Base-by-base conservation (phyloP, 768 basidiomycete species). In the Boletus insuetus region DNA sequence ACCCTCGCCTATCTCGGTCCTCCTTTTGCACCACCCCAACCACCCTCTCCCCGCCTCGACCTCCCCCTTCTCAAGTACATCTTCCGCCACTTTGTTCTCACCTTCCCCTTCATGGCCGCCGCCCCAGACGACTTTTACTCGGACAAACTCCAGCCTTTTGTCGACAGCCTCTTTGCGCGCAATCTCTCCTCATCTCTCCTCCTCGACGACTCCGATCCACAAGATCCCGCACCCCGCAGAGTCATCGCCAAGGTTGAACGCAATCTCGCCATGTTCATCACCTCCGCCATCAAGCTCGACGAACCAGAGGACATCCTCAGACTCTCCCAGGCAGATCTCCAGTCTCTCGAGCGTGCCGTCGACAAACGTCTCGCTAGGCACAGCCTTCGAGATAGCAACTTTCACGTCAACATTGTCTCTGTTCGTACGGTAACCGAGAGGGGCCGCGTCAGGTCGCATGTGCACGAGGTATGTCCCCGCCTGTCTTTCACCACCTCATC, bases 41-140 rank as follows among this genome's bases (percentile, higher is more conserved):
- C 82, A 61, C 77, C 79, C 64, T 74, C 81, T 0, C 77, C 81
- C 32, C 64, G 62, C 10, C 73, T 85, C 51, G 91, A 96, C 72
- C 78, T 98, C 20, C 96, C 96, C 4, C 87, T 99, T 69, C 75
- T 98, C 58, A 81, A 85, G 22, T 97, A 89, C 73, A 79, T 96
- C 61, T 95, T 98, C 69, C 85, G 88, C 50, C 92, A 95, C 69
- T 98, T 94, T 66, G 80, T 98, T 55, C 79, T 98, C 53, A 90
- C 94, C 0, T 98, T 99, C 68, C 97, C 97, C 14, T 97, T 99
- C 77, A 85, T 99, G 71, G 83, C 85, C 46, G 77, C 87, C 2
- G 95, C 94, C 0, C 94, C 94, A 1, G 83, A 87, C 63, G 83
- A 91, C 63, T 98, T 99, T 73, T 99, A 96, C 74, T 86, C 90